Evolutionary conservation across 805 yeast genomes (phyloP).

Genomic region (Candida dajiaensis): DNA sequence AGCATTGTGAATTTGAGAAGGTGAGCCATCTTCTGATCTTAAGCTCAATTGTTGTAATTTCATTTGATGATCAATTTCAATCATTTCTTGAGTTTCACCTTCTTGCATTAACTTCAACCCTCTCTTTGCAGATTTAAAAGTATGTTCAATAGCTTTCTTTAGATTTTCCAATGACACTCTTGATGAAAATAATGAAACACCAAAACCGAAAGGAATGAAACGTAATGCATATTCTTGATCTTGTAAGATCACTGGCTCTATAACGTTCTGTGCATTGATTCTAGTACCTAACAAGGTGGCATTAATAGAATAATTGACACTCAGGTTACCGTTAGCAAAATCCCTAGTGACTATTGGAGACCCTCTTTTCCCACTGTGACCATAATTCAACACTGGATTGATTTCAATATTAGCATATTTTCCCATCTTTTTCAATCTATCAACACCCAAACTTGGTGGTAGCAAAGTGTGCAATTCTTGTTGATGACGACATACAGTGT

Average conservation of each 20-base stretch:
- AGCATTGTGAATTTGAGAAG: neutral
- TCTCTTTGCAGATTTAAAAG: conserved; percentile 15
- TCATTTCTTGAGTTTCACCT: conserved; percentile 14
- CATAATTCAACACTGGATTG: conserved; percentile 37
- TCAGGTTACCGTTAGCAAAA: conserved; percentile 38
- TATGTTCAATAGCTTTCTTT: conserved; percentile 10
- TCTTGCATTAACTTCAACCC: conserved; percentile 11
- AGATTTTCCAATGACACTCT: conserved; percentile 6
- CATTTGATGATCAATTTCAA: conserved; percentile 11
- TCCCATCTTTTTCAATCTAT: conserved; percentile 25
- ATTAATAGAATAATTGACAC: conserved; percentile 49
- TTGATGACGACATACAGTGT: conserved; percentile 44
- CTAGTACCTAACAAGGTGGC: conserved; percentile 44
- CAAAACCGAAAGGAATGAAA: conserved; percentile 35
- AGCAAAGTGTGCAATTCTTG: conserved; percentile 31
- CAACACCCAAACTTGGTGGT: conserved; percentile 38
- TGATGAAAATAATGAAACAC: conserved; percentile 17
- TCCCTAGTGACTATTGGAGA: conserved; percentile 50
- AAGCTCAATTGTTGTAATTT: conserved; percentile 15
- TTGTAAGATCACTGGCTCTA: conserved; percentile 22
- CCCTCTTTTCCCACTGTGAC: conserved; percentile 44
- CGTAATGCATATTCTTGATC: conserved; percentile 32
- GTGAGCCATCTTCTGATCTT: neutral
- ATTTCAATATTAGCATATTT: conserved; percentile 27
- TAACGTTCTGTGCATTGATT: neutral